Evolutionary conservation across 345 rosid species (phyloP).

Genomic region (Arabidopsis arenosa): DNA sequence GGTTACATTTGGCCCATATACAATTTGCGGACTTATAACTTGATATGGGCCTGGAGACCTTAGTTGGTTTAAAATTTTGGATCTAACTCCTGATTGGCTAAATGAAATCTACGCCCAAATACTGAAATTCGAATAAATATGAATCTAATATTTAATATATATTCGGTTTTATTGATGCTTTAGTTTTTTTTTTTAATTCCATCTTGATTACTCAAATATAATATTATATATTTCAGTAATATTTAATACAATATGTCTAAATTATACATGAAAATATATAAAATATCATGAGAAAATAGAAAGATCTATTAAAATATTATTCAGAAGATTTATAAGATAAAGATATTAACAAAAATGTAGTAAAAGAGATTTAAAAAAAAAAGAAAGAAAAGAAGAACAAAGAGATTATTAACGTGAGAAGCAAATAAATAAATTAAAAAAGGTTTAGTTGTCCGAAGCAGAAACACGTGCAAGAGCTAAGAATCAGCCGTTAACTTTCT

Average conservation of each 20-base stretch:
- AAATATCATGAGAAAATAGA: too few species aligned
- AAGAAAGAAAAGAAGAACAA: not conserved
- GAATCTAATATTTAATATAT: not conserved
- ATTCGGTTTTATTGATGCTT: not conserved
- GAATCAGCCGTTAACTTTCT: constrained; percentile 35
- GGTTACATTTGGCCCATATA: too few species aligned
- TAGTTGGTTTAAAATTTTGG: not conserved
- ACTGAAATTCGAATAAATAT: not conserved
- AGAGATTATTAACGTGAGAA: constrained; percentile 24
- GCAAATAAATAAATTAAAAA: not conserved
- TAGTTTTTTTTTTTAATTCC: not conserved
- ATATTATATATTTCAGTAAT: too few species aligned
- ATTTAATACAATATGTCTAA: too few species aligned
- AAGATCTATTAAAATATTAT: too few species aligned
- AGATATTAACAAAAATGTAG: too few species aligned
- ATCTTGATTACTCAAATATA: too few species aligned
- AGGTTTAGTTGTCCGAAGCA: constrained; percentile 40
- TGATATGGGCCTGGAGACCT: constrained; percentile 9
- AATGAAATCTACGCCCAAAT: not conserved
- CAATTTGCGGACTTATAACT: too few species aligned
- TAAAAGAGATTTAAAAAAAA: too few species aligned
- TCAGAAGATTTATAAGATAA: too few species aligned
- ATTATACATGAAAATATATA: too few species aligned
- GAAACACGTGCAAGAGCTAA: constrained; percentile 37
- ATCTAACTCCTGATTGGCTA: not conserved